Base-by-base conservation (phyloP, 495 filamentous ascomycete genomes). In the Lentithecium fluviatile region DNA sequence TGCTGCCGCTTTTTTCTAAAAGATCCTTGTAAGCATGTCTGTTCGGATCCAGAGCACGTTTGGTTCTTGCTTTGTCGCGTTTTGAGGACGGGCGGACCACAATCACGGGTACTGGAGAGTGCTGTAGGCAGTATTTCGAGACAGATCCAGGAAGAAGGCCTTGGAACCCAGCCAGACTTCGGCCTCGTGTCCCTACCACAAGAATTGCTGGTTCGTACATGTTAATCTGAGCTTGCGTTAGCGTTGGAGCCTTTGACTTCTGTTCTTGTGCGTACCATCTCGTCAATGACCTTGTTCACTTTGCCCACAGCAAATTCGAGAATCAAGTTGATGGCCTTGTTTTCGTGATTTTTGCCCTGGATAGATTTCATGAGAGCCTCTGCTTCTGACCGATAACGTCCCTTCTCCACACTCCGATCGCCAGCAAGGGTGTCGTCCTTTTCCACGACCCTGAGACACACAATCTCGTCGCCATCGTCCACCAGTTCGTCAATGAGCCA, bases 401-500 rank as follows among this genome's bases (percentile, higher is more conserved):
- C 81, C 66, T 87, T 86, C 67, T 95, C 85, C 23, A 90, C 76
- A 23, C 83, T 82, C 2, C 75, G 70, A 58, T 88, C 86, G 54
- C 81, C 88, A 34, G 81, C 80, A 64, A 89, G 82, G 49, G 87
- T 88, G 48, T 85, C 82, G 63, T 94, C 88, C 69, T 87, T 93
- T 66, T 96, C 93, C 38, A 97, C 82, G 6, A 95, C 94, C 32
- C 90, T 81, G 38, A 98, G 81, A 74, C 94, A 98, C 34, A 98
- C 86, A 52, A 98, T 89, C 74, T 97, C 90, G 69, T 98, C 94
- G 11, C 95, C 94, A 73, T 97, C 94, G 67, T 97, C 93, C 20
- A 97, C 92, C 62, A 97, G 78, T 70, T 96, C 91, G 69, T 95
- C 90, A 25, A 98, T 82, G 47, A 97, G 80, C 91, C 92, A 98